phyloP scores from a whole-genome alignment of 1,284 basidiomycete species.

The Ustilago bromivora region DNA sequence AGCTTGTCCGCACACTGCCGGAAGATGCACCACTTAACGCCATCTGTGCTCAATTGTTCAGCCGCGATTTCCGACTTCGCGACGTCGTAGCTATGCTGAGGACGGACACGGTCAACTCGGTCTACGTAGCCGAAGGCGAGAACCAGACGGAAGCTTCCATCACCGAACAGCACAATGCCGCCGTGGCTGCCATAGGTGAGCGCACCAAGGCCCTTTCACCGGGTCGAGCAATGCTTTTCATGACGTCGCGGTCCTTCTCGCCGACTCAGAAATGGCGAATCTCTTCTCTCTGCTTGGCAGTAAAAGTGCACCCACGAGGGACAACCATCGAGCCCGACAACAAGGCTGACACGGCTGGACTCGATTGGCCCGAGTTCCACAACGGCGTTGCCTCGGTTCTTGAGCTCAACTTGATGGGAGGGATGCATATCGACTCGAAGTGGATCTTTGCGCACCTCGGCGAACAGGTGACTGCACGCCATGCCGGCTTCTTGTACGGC shows the following conservation, averaged over 20 bases:
- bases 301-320: slow-evolving; percentile 56
- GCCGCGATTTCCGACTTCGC: slow-evolving; percentile 58
- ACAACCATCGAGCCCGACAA: slow-evolving; percentile 39
- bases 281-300: slow-evolving; percentile 53
- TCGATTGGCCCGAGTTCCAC: slow-evolving; percentile 95
- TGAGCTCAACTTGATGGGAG: slow-evolving; percentile 75
- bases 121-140: slow-evolving; percentile 45
- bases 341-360: slow-evolving; percentile 54
- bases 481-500: slow-evolving; percentile 93
- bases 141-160: slow-evolving; percentile 52
- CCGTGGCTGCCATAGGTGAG: slow-evolving; percentile 45
- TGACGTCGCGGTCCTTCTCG: slow-evolving; percentile 56
- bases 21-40: slow-evolving; percentile 50
- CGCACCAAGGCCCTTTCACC: slow-evolving; percentile 62
- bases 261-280: slow-evolving; percentile 60
- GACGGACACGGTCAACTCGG: slow-evolving; percentile 48
- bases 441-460: slow-evolving; percentile 67
- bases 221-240: slow-evolving; percentile 64
- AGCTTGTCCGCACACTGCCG: slow-evolving; percentile 41
- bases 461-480: slow-evolving; percentile 79
- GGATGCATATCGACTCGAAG: slow-evolving; percentile 73
- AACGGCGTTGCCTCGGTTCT: slow-evolving; percentile 94
- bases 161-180: slow-evolving; percentile 43
- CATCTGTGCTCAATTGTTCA: slow-evolving; percentile 62
- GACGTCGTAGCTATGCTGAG: slow-evolving; percentile 65